A percentile compares a stretch with the other conserved stretches of the same genome.
phyloP scores from a whole-genome alignment of 2,329 filamentous ascomycete genomes.

The Neophaeococcomyces mojaviensis region DNA sequence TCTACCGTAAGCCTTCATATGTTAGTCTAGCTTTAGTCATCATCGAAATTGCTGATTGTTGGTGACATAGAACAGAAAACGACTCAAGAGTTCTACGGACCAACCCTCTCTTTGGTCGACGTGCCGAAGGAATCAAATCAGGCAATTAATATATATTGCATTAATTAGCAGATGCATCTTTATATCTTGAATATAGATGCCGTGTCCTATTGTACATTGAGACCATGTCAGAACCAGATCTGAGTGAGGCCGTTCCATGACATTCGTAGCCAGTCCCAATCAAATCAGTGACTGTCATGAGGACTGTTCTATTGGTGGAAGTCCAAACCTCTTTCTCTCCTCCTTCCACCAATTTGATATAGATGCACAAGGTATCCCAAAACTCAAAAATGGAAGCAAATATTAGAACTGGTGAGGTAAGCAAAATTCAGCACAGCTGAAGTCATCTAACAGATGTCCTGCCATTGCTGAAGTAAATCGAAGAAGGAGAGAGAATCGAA shows the following conservation, averaged over 20 bases:
- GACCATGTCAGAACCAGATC: not conserved
- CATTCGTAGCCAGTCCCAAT: constrained; percentile 10
- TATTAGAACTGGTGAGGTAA: constrained; percentile 1
- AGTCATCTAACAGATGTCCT: not conserved
- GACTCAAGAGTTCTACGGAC: no score
- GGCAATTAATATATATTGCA: constrained; percentile 6
- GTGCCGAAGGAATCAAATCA: constrained; percentile 2
- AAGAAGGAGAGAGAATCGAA: not conserved
- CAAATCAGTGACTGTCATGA: not conserved
- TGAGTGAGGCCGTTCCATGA: not conserved
- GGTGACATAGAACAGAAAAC: no score
- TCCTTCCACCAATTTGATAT: constrained; percentile 1
- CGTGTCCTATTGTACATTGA: constrained; percentile 1
- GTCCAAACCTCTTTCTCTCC: not conserved
- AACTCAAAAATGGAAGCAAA: not conserved
- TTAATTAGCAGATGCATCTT: not conserved
- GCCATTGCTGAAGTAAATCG: not conserved
- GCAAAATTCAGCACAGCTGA: not conserved
- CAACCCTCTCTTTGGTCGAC: no score
- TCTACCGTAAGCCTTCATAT: no score
- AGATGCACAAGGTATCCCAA: constrained; percentile 10
- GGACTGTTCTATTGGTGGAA: constrained; percentile 4
- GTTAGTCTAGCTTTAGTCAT: no score
- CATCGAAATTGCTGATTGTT: no score
- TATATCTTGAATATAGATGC: constrained; percentile 2